Conservation (phyloP, 345 rosid genomes). For the Hibiscus mutabilis region DNA sequence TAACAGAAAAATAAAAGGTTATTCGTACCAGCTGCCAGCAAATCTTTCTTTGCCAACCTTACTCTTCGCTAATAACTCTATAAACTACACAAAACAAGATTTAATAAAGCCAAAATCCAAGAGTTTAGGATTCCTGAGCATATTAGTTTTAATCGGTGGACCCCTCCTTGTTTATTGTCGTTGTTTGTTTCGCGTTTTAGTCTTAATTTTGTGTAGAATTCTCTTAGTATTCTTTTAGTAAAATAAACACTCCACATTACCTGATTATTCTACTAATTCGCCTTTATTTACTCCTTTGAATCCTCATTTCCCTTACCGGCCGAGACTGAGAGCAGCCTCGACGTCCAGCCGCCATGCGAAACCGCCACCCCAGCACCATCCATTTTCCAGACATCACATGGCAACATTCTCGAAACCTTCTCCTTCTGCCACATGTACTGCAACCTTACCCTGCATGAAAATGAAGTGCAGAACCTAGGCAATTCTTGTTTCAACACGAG, state of each 20-base stretch:
- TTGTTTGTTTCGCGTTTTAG: neutral
- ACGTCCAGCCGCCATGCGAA: slow-evolving; percentile 62
- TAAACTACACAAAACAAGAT: neutral
- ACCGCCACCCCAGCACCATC: slow-evolving; percentile 17
- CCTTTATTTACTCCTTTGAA: neutral
- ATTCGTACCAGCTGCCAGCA: neutral
- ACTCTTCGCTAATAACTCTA: neutral
- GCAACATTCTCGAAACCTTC: slow-evolving; percentile 36
- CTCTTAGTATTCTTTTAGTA: too few species aligned
- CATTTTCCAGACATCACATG: slow-evolving; percentile 61
- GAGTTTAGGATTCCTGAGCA: slow-evolving; percentile 1
- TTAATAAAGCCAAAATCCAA: neutral
- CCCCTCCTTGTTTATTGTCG: neutral
- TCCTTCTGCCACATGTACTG: slow-evolving; percentile 47
- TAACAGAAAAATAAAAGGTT: neutral
- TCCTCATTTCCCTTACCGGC: slow-evolving; percentile 8
- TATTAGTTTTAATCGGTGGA: neutral
- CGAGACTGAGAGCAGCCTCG: slow-evolving; percentile 43
- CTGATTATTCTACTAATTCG: slow-evolving; percentile 9
- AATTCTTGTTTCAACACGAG: slow-evolving; percentile 46
- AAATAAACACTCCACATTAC: neutral
- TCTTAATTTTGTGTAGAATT: neutral
- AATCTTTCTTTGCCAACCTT: neutral
- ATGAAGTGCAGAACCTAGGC: slow-evolving; percentile 25
- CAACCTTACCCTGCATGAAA: slow-evolving; percentile 60